Evolutionary conservation across 176 grass and related monocot species (phyloP).

Genomic region (Juncus effusus): DNA sequence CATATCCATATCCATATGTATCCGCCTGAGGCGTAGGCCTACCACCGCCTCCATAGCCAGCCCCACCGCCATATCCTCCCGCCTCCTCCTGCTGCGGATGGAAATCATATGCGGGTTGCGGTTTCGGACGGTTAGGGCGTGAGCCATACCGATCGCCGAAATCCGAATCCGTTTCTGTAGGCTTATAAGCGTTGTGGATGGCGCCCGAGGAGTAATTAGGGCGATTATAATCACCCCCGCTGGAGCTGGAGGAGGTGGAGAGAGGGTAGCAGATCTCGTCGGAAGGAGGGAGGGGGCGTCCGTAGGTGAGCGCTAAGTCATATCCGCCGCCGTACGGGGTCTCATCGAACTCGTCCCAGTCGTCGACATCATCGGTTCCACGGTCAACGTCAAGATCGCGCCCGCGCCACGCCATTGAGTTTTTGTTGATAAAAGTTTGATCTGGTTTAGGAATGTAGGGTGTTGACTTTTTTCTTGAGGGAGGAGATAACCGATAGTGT

Average conservation of each 20-base stretch:
- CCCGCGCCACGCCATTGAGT: conserved; percentile 40
- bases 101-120: conserved; percentile 51
- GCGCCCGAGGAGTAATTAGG: conserved; percentile 47
- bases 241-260: conserved; percentile 44
- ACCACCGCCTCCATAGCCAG: conserved; percentile 34
- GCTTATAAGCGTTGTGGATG: conserved; percentile 51
- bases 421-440: neutral
- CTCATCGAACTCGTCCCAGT: conserved; percentile 81
- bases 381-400: conserved; percentile 13
- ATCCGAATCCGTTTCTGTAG: conserved; percentile 5
- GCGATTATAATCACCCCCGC: conserved; percentile 30
- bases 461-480: neutral
- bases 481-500: too few species aligned
- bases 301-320: conserved; percentile 63
- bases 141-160: conserved; percentile 11
- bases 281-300: conserved; percentile 62
- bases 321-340: conserved; percentile 89
- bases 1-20: conserved; percentile 27
- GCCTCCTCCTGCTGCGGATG: conserved; percentile 50
- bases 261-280: conserved; percentile 78
- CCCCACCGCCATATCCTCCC: conserved; percentile 33
- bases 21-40: too few species aligned
- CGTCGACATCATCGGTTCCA: conserved; percentile 51
- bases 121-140: conserved; percentile 30
- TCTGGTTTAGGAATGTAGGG: neutral